Base-by-base conservation (phyloP, 768 basidiomycete species). In the Calocybe cyanea region DNA sequence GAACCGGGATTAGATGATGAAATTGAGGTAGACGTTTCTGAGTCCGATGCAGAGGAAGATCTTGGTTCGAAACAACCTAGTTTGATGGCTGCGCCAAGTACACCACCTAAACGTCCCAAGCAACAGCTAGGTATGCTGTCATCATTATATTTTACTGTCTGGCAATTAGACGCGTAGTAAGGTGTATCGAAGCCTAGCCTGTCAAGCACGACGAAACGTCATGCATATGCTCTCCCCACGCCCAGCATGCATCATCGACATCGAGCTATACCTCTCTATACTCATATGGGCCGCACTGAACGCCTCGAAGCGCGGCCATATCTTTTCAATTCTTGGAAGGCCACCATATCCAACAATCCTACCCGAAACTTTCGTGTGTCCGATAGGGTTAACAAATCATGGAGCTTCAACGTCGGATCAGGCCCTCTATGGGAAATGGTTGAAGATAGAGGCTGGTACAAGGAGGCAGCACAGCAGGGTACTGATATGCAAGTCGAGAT, bases 361-460 rank as follows among this genome's bases (percentile, higher is more conserved):
- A 80, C 79, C 0, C 60, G 75, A 38, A 67, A 67, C 41, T 48
- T 65, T 1, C 67, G 66, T 23, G 64, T 84, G 32, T 71, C 70
- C 1, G 75, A 77, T 40, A 72, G 83, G n/a, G 63, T 85, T 7
- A 81, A 73, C 54, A 87, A 81, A 55, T 70, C 83, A 0, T 87
- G 82, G 83, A 80, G 84, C 0, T 80, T 77, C 55, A 87, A 86
- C 52, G 77, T 86, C 11, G 87, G 88, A 3, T 60, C 78, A 2
- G 89, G 90, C 0, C 87, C 88, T 1, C 55, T 88, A 5, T 92
- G 88, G 87, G 83, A 90, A 48, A 62, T 90, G 28, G 63, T 76
- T 34, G 90, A 92, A 57, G 90, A 92, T 52, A 64, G 87, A 40
- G 78, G 76, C 1, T 92, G 85, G 77, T 91, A 71, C 61, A 89